Evolutionary conservation across 2,329 filamentous ascomycete species (phyloP).

Genomic region (Sporothrix mexicana): DNA sequence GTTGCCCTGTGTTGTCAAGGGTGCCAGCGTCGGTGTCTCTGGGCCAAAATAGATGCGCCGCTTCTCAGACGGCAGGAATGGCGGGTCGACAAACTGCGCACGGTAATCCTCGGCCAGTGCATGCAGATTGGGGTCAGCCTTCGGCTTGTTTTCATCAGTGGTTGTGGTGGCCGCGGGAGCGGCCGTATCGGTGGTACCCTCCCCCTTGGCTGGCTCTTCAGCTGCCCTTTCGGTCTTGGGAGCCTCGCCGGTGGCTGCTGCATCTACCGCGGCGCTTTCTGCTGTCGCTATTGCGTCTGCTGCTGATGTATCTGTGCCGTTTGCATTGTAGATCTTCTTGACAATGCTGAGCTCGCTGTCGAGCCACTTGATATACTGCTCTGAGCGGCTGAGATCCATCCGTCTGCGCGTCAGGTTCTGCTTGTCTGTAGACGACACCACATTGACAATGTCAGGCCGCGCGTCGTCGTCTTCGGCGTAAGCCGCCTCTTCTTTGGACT

Average conservation of each 20-base stretch:
- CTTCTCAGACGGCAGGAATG: constrained; percentile 91
- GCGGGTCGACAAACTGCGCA: constrained; percentile 82
- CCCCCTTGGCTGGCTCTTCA: constrained; percentile 38
- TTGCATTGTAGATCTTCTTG: constrained; percentile 55
- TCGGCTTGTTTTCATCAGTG: constrained; percentile 29
- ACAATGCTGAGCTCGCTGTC: constrained; percentile 64
- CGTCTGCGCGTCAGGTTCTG: constrained; percentile 76
- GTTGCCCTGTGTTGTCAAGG: constrained; percentile 95
- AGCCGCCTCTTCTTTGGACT: constrained; percentile 28
- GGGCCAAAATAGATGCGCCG: constrained; percentile 89
- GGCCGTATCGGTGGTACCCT: constrained; percentile 41
- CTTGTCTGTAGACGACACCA: constrained; percentile 72
- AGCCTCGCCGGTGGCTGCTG: constrained; percentile 35
- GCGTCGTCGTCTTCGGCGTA: constrained; percentile 53
- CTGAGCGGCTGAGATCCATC: constrained; percentile 72
- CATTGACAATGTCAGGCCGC: constrained; percentile 74
- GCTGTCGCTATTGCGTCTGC: not conserved
- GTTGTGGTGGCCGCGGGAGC: not conserved
- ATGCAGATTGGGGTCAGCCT: constrained; percentile 42
- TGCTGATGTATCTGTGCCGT: constrained; percentile 34
- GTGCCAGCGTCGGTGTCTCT: constrained; percentile 92
- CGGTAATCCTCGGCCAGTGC: constrained; percentile 68
- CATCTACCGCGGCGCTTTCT: not conserved
- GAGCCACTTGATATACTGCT: constrained; percentile 78
- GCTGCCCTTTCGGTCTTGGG: not conserved